Percentiles rank a stretch among this genome's conserved stretches.
phyloP scores from a whole-genome alignment of 768 basidiomycete genomes.

The Calocybe gangraenosa region DNA sequence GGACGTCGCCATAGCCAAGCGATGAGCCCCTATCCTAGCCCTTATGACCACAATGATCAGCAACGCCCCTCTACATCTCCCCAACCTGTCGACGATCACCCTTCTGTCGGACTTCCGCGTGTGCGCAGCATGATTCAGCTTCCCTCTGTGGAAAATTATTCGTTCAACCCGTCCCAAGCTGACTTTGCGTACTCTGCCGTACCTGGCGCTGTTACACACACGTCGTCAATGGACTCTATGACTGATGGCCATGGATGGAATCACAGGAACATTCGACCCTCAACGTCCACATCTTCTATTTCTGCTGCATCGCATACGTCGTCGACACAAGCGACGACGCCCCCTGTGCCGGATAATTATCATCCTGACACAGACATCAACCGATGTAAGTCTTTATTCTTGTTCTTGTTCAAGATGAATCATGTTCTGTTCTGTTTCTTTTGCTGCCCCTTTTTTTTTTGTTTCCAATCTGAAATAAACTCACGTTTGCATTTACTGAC shows the following conservation, averaged over 20 bases:
- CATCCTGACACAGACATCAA: constrained; percentile 72
- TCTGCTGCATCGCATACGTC: constrained; percentile 74
- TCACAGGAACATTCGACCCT: constrained; percentile 60
- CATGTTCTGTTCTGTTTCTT: not conserved
- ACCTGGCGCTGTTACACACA: constrained; percentile 40
- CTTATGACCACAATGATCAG: constrained; percentile 65
- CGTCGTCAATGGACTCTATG: constrained; percentile 40
- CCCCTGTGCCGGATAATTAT: constrained; percentile 66
- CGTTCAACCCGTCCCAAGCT: constrained; percentile 59
- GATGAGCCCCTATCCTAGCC: constrained; percentile 82
- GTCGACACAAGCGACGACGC: constrained; percentile 79
- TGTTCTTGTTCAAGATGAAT: too few species aligned
- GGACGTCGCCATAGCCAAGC: constrained; percentile 81
- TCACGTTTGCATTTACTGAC: constrained; percentile 41
- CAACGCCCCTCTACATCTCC: constrained; percentile 72
- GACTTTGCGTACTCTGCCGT: constrained; percentile 81
- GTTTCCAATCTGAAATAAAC: constrained; percentile 22
- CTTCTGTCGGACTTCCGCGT: constrained; percentile 52
- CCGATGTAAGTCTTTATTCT: constrained; percentile 61
- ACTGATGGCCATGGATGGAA: constrained; percentile 43
- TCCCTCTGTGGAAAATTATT: constrained; percentile 66
- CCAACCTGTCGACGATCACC: constrained; percentile 56
- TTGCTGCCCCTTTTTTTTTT: constrained; percentile 8
- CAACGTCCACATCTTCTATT: constrained; percentile 73
- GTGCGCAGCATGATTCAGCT: constrained; percentile 84